Percentiles rank a stretch among this genome's conserved stretches.
Evolutionary conservation across 208 protist genomes (phyloP).

Genomic region (Acanthamoeba lenticulata): DNA sequence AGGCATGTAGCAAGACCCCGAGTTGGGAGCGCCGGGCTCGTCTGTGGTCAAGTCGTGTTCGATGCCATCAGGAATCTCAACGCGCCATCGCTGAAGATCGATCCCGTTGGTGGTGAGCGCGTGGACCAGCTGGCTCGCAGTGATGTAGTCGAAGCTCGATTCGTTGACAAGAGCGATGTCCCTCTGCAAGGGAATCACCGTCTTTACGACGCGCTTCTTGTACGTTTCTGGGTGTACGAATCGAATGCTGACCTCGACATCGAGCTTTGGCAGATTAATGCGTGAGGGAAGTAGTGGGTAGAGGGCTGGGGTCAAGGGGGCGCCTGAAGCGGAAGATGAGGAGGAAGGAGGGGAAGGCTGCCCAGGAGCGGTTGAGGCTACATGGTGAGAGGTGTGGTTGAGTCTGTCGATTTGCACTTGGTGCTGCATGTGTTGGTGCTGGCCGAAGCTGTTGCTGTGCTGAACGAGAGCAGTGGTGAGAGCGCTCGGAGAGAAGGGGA

Average conservation of each 20-base stretch:
- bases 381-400: neutral
- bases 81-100: slow-evolving; percentile 14
- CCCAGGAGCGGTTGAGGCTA: neutral
- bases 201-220: neutral
- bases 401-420: neutral
- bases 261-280: neutral
- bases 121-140: neutral
- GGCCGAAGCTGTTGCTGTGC: neutral
- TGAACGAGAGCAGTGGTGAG: neutral
- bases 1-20: neutral
- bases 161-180: neutral
- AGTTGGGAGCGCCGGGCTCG: neutral
- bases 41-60: neutral
- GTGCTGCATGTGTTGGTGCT: slow-evolving; percentile 8
- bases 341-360: neutral
- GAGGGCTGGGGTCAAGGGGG: neutral
- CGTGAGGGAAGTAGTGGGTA: neutral
- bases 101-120: neutral
- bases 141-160: slow-evolving; percentile 35
- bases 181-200: neutral
- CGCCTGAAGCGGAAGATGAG: neutral
- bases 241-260: neutral
- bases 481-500: neutral
- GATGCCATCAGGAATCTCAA: slow-evolving; percentile 19
- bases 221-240: neutral